These are phyloP conservation scores for Mucor plumbeus DNA, from an alignment of 371 early-diverging fungal genomes.

Conservation along the genomic window DNA sequence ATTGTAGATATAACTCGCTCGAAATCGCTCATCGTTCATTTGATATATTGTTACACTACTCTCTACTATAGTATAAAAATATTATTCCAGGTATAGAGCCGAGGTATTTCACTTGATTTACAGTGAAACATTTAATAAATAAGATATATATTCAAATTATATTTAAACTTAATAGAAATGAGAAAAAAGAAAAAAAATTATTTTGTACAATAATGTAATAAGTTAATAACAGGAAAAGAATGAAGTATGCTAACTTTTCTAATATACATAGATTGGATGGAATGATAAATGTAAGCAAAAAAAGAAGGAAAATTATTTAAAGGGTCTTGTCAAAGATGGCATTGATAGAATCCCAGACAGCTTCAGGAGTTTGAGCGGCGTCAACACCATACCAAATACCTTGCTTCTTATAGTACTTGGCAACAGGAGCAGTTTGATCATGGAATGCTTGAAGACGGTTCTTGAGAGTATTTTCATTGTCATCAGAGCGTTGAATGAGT, in stretches of 20 bases:
- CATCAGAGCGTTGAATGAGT: constrained; percentile 96
- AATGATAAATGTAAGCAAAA: background rate
- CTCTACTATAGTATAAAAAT: too few species aligned
- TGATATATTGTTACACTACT: too few species aligned
- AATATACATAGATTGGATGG: background rate
- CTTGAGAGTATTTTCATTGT: constrained; percentile 92
- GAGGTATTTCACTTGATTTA: too few species aligned
- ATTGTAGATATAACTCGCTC: too few species aligned
- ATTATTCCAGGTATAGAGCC: too few species aligned
- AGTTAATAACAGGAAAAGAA: background rate
- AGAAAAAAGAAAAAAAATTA: background rate
- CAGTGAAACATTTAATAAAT: too few species aligned
- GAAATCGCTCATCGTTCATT: too few species aligned
- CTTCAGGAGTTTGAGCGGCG: constrained; percentile 88
- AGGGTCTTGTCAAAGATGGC: constrained; percentile 83
- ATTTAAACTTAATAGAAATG: background rate
- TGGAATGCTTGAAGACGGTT: constrained; percentile 96
- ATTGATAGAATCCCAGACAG: constrained; percentile 90
- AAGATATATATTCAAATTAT: too few species aligned
- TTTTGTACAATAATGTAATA: constrained; percentile 1
- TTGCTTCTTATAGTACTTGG: constrained; percentile 93
- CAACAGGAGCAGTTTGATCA: constrained; percentile 96
- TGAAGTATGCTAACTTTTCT: background rate
- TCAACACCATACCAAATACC: constrained; percentile 93
- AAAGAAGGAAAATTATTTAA: constrained; percentile 25